These are phyloP conservation scores for Phanerochaete sordida DNA, from an alignment of 768 basidiomycete species.

Conservation along the genomic window DNA sequence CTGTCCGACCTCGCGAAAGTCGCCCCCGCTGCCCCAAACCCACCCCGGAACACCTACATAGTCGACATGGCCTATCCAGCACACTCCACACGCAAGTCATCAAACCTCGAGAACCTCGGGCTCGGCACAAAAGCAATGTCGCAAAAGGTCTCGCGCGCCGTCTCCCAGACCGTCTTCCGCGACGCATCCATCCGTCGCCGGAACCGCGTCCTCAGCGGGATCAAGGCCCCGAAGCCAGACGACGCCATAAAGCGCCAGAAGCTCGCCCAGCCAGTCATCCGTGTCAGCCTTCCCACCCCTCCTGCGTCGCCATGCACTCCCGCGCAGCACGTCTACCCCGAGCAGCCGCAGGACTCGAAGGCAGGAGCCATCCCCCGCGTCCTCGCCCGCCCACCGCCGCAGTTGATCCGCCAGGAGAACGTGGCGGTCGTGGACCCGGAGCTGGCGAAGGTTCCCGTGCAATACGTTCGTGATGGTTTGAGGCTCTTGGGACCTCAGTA, in stretches of 20 bases:
- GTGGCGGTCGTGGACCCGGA: constrained; percentile 51
- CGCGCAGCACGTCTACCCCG: not conserved
- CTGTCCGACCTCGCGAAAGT: not conserved
- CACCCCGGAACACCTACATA: not conserved
- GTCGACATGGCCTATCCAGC: not conserved
- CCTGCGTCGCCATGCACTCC: not conserved
- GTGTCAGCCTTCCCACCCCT: constrained; percentile 9
- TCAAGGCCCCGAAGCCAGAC: not conserved
- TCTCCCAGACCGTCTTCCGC: constrained; percentile 3
- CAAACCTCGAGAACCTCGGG: constrained; percentile 23
- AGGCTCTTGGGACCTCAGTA: constrained; percentile 42
- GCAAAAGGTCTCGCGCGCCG: constrained; percentile 1
- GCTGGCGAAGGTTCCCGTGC: constrained; percentile 49
- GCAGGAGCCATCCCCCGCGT: not conserved
- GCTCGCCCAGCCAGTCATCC: not conserved
- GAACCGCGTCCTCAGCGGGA: constrained; percentile 12
- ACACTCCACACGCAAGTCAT: constrained; percentile 21
- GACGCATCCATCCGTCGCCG: constrained; percentile 13
- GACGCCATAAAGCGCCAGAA: constrained; percentile 1
- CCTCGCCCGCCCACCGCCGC: not conserved
- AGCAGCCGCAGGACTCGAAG: not conserved
- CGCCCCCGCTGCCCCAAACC: not conserved
- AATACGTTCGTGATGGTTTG: constrained; percentile 58
- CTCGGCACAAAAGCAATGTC: constrained; percentile 3
- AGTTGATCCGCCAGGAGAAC: constrained; percentile 34